phyloP scores from a whole-genome alignment of 352 stramenopile genomes.

The Plasmopara viticola region DNA sequence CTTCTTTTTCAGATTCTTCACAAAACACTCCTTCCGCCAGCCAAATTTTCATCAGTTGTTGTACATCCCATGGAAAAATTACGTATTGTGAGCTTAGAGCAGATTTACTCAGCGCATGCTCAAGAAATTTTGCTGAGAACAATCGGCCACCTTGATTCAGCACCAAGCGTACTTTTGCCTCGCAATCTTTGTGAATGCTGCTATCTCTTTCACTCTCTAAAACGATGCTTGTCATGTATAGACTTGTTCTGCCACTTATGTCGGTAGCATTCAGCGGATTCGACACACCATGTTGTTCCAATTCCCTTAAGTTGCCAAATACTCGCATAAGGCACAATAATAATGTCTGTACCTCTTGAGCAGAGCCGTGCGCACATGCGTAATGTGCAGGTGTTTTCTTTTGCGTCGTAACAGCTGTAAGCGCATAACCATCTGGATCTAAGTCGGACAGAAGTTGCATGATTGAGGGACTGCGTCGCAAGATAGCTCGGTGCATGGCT shows the following conservation, averaged over 20 bases:
- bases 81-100: no score
- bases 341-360: conserved; percentile 8
- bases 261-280: conserved; percentile 14
- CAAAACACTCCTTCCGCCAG: no score
- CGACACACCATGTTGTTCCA: conserved; percentile 1
- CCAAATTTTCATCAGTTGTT: no score
- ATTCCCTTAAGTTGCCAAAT: no score
- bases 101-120: no score
- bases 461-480: background rate
- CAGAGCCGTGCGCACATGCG: conserved; percentile 8
- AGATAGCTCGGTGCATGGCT: conserved; percentile 15
- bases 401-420: conserved; percentile 1
- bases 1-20: no score
- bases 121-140: no score
- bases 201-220: background rate
- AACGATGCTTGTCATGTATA: conserved; percentile 6
- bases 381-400: conserved; percentile 16
- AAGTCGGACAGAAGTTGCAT: conserved; percentile 16
- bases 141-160: no score
- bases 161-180: no score
- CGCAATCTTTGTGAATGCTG: no score
- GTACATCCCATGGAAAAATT: no score
- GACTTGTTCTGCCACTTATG: conserved; percentile 4
- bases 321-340: conserved; percentile 1
- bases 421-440: conserved; percentile 6